These are phyloP conservation scores for Diversispora eburnea DNA, from an alignment of 192 early-diverging fungal species.

Conservation along the genomic window DNA sequence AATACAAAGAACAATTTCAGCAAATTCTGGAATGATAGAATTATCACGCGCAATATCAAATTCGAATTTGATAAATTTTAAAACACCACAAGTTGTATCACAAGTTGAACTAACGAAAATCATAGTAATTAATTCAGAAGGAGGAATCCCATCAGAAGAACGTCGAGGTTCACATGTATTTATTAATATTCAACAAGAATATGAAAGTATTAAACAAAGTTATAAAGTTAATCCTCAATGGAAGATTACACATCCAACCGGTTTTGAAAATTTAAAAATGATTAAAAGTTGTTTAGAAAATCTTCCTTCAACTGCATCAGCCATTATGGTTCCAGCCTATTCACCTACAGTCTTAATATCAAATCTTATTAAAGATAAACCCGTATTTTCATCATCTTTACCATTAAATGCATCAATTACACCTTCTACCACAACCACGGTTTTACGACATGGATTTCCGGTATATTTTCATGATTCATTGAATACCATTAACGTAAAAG, in stretches of 20 bases:
- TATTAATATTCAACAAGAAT: constrained; percentile 81
- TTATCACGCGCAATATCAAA: constrained; percentile 37
- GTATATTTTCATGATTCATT: constrained; percentile 58
- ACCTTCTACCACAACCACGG: constrained; percentile 52
- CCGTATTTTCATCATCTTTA: constrained; percentile 58
- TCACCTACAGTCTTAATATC: constrained; percentile 54
- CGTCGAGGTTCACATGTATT: constrained; percentile 58
- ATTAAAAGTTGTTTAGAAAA: constrained; percentile 61
- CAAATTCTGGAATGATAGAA: constrained; percentile 55
- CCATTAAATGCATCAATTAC: constrained; percentile 29
- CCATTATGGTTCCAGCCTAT: constrained; percentile 62
- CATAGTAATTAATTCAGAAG: constrained; percentile 65
- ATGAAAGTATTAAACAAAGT: constrained; percentile 42
- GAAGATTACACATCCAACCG: constrained; percentile 35
- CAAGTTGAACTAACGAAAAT: constrained; percentile 51
- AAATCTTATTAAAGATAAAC: constrained; percentile 78
- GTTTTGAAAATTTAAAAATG: constrained; percentile 54
- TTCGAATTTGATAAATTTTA: background rate
- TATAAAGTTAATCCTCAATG: constrained; percentile 36
- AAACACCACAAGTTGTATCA: constrained; percentile 27
- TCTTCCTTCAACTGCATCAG: constrained; percentile 73
- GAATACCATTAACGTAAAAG: constrained; percentile 48
- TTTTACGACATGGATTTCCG: constrained; percentile 73
- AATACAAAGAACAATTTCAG: constrained; percentile 39
- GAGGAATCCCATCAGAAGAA: constrained; percentile 61